phyloP scores from a whole-genome alignment of 2,329 filamentous ascomycete species.

The Pestalotiopsis sp. region DNA sequence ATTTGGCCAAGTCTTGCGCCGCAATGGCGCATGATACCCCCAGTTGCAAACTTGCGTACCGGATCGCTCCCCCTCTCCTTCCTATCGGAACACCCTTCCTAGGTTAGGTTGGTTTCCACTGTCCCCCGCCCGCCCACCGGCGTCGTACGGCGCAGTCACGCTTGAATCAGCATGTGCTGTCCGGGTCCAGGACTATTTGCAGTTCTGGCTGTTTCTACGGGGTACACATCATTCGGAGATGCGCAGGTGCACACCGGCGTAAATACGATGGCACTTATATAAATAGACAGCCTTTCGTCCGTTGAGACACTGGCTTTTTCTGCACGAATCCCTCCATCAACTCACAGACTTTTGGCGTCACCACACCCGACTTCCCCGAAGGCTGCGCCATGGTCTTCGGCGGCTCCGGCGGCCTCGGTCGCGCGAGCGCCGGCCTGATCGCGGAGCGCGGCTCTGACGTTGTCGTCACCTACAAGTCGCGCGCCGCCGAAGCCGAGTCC shows the following conservation, averaged over 20 bases:
- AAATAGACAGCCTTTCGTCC: background rate
- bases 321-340: background rate
- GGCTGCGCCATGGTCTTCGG: conserved; percentile 13
- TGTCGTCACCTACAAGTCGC: conserved; percentile 11
- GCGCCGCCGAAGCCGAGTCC: conserved; percentile 9
- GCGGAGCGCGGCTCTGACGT: conserved; percentile 11
- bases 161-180: background rate
- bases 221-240: background rate
- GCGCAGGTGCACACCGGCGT: background rate
- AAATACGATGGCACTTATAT: background rate
- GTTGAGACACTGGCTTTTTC: background rate
- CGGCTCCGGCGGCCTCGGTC: conserved; percentile 12
- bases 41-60: background rate
- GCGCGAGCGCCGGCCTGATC: conserved; percentile 12
- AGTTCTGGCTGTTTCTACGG: background rate
- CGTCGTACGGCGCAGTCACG: background rate
- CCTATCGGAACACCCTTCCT: background rate
- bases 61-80: background rate
- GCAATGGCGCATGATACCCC: background rate
- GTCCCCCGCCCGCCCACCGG: background rate
- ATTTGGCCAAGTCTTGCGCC: background rate
- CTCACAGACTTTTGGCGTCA: conserved; percentile 10
- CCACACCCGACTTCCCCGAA: conserved; percentile 8
- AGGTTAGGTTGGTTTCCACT: background rate
- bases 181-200: background rate